phyloP scores from a whole-genome alignment of 176 grass and related monocot species.

The Triticum urartu region DNA sequence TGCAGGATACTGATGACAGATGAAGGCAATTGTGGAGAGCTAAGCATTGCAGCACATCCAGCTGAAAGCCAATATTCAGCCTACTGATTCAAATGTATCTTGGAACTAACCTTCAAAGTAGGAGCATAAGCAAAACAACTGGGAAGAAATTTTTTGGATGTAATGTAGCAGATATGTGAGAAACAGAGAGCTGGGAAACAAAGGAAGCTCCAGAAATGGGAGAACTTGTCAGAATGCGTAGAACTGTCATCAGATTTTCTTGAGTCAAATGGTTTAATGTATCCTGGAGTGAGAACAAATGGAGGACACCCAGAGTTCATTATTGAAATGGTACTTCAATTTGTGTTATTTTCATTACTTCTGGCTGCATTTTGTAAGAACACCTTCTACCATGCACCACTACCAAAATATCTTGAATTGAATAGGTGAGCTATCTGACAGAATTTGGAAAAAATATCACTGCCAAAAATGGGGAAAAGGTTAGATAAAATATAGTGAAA shows the following conservation, averaged over 20 bases:
- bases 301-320: slow-evolving; percentile 6
- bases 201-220: slow-evolving; percentile 17
- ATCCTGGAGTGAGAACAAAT: not conserved
- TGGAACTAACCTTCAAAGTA: slow-evolving; percentile 45
- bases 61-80: slow-evolving; percentile 56
- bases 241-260: not conserved
- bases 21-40: slow-evolving; percentile 53
- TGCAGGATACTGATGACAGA: slow-evolving; percentile 55
- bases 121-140: slow-evolving; percentile 32
- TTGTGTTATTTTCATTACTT: slow-evolving; percentile 19
- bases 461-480: not conserved
- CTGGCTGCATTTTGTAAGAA: not conserved
- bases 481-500: not conserved
- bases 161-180: slow-evolving; percentile 30
- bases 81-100: slow-evolving; percentile 51
- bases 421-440: slow-evolving; percentile 13
- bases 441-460: not conserved
- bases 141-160: slow-evolving; percentile 32
- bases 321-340: slow-evolving; percentile 20
- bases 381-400: slow-evolving; percentile 4
- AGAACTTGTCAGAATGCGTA: slow-evolving; percentile 5
- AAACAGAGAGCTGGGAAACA: slow-evolving; percentile 17
- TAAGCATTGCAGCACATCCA: slow-evolving; percentile 51
- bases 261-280: slow-evolving; percentile 25
- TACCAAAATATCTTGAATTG: slow-evolving; percentile 10